phyloP scores from a whole-genome alignment of 257 asterid genomes.

The Asclepias syriaca region DNA sequence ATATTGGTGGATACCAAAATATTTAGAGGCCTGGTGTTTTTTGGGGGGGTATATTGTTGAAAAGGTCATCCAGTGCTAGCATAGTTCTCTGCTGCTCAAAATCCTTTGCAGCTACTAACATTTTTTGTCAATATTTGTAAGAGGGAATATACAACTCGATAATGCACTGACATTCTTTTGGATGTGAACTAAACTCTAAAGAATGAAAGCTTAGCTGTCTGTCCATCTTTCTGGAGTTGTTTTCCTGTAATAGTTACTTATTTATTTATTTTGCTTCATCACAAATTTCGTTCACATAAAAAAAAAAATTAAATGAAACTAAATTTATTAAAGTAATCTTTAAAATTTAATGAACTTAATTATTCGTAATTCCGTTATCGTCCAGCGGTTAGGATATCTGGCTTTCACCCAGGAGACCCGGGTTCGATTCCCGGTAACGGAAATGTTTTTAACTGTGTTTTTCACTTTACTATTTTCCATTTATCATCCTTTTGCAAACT shows the following conservation, averaged over 20 bases:
- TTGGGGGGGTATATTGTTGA: background rate
- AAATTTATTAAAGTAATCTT: no score
- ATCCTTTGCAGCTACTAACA: background rate
- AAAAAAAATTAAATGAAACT: no score
- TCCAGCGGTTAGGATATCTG: constrained; percentile 99
- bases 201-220: background rate
- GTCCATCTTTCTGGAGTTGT: background rate
- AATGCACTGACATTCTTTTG: background rate
- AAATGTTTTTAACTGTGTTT: background rate
- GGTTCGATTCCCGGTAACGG: constrained; percentile 99
- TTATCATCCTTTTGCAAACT: no score
- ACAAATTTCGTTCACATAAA: no score
- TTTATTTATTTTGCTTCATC: no score
- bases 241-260: background rate
- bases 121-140: constrained; percentile 14
- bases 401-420: constrained; percentile 99
- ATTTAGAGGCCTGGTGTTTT: background rate
- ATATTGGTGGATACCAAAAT: background rate
- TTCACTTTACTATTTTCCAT: no score
- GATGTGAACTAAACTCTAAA: background rate
- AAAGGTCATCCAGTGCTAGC: background rate
- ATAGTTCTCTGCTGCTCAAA: background rate
- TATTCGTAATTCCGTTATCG: constrained; percentile 48
- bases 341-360: no score
- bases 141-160: constrained; percentile 3